phyloP scores from a whole-genome alignment of 2,329 filamentous ascomycete genomes.

The Trichophyton mentagrophytes region DNA sequence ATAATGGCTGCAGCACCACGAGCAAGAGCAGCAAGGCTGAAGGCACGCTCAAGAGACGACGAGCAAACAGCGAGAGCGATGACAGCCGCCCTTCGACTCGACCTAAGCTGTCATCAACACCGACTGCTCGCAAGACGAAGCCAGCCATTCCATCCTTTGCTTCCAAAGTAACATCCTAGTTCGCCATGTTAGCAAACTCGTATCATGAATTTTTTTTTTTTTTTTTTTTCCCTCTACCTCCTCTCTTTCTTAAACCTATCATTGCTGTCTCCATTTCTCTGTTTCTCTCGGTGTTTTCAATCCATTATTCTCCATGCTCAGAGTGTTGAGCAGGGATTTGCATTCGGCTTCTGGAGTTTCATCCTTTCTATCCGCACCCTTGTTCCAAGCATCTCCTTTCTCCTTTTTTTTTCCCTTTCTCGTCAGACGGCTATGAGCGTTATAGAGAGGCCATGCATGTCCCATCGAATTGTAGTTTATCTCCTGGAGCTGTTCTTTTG shows the following conservation, averaged over 20 bases:
- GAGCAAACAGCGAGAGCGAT: slow-evolving; percentile 25
- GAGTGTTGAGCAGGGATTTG: not conserved
- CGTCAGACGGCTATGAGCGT: not conserved
- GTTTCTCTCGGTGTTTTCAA: not conserved
- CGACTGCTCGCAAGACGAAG: not conserved
- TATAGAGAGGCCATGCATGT: no score
- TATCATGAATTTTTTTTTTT: not conserved
- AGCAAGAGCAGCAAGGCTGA: slow-evolving; percentile 37
- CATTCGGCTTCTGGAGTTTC: not conserved
- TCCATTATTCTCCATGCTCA: not conserved
- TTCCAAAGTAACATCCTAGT: not conserved
- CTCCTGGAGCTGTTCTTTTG: no score
- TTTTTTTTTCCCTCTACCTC: not conserved
- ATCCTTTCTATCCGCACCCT: not conserved
- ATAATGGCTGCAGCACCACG: slow-evolving; percentile 31
- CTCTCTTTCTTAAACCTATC: not conserved
- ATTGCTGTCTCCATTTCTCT: not conserved
- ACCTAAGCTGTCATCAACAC: not conserved
- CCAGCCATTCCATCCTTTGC: not conserved
- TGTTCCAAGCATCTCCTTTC: not conserved
- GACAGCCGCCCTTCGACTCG: not conserved
- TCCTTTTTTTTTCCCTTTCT: not conserved
- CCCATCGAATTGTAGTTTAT: no score
- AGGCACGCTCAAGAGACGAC: slow-evolving; percentile 54
- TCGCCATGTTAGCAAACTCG: not conserved